A percentile compares a stretch with the other conserved stretches of the same genome.
phyloP scores from a whole-genome alignment of 2,329 filamentous ascomycete species.

The Phialocephala subalpina region DNA sequence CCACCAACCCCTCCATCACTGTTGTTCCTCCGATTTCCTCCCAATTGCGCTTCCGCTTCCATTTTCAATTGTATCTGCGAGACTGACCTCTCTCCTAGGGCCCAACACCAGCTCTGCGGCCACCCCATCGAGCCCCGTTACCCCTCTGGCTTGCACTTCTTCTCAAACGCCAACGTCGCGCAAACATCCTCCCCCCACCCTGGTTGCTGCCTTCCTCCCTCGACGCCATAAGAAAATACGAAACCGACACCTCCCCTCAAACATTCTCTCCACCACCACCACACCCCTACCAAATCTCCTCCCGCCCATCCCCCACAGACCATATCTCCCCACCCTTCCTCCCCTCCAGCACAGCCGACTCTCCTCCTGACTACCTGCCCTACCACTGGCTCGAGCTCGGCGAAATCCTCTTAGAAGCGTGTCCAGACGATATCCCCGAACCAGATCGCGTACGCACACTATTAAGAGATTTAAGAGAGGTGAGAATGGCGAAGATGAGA shows the following conservation, averaged over 20 bases:
- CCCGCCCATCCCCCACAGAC: constrained; percentile 37
- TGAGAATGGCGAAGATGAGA: constrained; percentile 88
- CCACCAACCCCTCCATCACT: constrained; percentile 37
- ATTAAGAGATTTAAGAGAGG: constrained; percentile 84
- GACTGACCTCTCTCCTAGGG: constrained; percentile 69
- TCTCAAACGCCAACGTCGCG: constrained; percentile 91
- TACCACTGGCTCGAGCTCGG: constrained; percentile 96
- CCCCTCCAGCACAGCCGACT: constrained; percentile 73
- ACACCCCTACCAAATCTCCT: constrained; percentile 59
- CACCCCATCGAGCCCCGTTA: constrained; percentile 79
- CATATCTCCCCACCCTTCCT: constrained; percentile 78
- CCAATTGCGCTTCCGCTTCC: constrained; percentile 16
- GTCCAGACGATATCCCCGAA: constrained; percentile 80
- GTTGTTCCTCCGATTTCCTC: constrained; percentile 18
- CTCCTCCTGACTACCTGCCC: constrained; percentile 76
- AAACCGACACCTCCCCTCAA: constrained; percentile 74
- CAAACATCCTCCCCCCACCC: constrained; percentile 89
- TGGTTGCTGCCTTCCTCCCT: constrained; percentile 87
- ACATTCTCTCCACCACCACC: constrained; percentile 82
- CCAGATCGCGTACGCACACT: constrained; percentile 78
- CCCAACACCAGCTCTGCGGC: constrained; percentile 76
- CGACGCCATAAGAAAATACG: constrained; percentile 78
- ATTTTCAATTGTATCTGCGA: constrained; percentile 53
- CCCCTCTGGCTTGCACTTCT: constrained; percentile 96
- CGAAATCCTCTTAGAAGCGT: constrained; percentile 85